Conservation (phyloP, 768 basidiomycete species). For the Harrya chromipes region DNA sequence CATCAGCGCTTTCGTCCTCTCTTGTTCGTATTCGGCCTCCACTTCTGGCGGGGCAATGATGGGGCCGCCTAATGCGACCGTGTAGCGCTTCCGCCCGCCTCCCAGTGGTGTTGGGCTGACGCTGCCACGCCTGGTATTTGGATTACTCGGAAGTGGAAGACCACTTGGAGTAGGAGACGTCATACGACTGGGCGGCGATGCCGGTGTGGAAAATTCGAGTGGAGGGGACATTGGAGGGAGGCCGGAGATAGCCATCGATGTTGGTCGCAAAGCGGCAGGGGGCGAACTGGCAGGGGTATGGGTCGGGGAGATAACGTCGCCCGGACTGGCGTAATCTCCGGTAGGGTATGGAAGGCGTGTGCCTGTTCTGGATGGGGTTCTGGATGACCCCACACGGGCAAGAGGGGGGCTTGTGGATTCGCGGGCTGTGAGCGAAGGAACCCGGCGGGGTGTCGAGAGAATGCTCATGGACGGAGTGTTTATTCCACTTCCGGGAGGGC, state of each 20-base stretch:
- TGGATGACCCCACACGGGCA: conserved; percentile 42
- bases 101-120: conserved; percentile 66
- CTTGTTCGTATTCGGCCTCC: conserved; percentile 30
- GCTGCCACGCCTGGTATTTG: conserved; percentile 46
- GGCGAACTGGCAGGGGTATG: conserved; percentile 47
- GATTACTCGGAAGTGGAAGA: conserved; percentile 43
- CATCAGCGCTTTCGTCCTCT: conserved; percentile 24
- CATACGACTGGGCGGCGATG: conserved; percentile 23
- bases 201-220: conserved; percentile 16
- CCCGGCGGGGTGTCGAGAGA: conserved; percentile 30
- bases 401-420: conserved; percentile 67
- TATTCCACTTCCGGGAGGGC: conserved; percentile 13
- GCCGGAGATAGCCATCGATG: conserved; percentile 46
- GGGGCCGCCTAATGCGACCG: conserved; percentile 78
- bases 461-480: conserved; percentile 11
- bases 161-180: conserved; percentile 25
- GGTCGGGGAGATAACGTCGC: conserved; percentile 39
- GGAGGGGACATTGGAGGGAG: conserved; percentile 34
- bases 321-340: conserved; percentile 75
- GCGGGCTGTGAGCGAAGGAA: conserved; percentile 42
- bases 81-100: conserved; percentile 66
- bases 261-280: conserved; percentile 37
- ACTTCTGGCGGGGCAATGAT: conserved; percentile 43
- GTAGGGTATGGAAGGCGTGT: conserved; percentile 75
- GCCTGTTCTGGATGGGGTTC: conserved; percentile 23